Percentiles rank a stretch among this genome's conserved stretches.
Evolutionary conservation across 1,139 yeast genomes (phyloP).

Genomic region (Yamadazyma mexicana): DNA sequence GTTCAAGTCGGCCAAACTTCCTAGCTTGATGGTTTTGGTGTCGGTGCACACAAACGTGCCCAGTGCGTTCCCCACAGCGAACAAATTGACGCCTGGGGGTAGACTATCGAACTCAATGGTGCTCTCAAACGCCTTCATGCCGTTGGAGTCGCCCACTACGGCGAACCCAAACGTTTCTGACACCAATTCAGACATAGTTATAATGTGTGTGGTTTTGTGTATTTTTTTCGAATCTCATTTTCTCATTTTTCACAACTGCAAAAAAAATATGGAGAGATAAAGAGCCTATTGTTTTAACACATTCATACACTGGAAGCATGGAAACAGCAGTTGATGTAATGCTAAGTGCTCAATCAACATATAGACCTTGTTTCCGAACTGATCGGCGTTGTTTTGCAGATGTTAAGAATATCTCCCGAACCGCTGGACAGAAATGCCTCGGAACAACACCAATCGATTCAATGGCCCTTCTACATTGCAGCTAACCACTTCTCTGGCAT

Average conservation of each 20-base stretch:
- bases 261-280: no score
- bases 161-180: conserved; percentile 45
- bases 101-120: conserved; percentile 23
- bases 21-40: conserved; percentile 17
- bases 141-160: conserved; percentile 25
- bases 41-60: conserved; percentile 36
- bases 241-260: not conserved
- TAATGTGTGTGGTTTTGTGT: not conserved
- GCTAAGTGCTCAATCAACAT: no score
- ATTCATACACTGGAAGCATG: no score
- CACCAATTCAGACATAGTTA: conserved; percentile 21
- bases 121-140: conserved; percentile 25
- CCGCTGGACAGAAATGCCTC: no score
- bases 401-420: no score
- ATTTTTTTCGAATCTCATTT: not conserved
- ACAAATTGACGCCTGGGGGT: conserved; percentile 23
- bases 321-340: no score
- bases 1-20: conserved; percentile 11
- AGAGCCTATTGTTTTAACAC: no score
- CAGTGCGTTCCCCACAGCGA: conserved; percentile 28
- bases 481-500: no score
- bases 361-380: no score
- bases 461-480: no score
- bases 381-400: no score
- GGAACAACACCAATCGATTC: no score